A percentile compares a stretch with the other conserved stretches of the same genome.
phyloP scores from a whole-genome alignment of 139 green algal species.

The Gonium pectorale region DNA sequence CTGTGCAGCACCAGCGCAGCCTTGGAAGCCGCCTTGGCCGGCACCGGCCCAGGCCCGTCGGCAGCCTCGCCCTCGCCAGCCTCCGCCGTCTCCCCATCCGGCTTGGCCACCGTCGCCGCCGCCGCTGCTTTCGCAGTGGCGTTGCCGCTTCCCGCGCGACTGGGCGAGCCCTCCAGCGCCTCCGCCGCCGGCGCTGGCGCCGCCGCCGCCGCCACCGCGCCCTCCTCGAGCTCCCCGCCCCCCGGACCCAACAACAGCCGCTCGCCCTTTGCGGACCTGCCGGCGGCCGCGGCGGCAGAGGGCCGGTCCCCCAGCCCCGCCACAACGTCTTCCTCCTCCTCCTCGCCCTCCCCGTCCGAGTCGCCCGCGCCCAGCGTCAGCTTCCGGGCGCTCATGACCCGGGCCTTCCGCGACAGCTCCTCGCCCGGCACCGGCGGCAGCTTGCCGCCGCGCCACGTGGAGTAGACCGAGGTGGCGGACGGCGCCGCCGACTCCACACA shows the following conservation, averaged over 20 bases:
- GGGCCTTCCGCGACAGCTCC: background rate
- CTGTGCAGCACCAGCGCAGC: background rate
- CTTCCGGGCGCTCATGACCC: background rate
- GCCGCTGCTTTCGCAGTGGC: no score
- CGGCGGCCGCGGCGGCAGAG: no score
- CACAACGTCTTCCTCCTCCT: background rate
- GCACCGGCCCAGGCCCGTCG: no score
- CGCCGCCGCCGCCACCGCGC: background rate
- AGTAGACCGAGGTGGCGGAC: background rate
- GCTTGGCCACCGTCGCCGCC: no score
- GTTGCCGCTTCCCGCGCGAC: no score
- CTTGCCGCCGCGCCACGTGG: background rate
- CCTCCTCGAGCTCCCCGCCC: no score
- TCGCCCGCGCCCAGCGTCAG: background rate
- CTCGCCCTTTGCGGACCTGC: background rate
- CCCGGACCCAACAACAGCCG: no score
- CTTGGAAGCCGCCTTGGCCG: background rate
- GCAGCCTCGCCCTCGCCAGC: no score
- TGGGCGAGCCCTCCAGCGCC: background rate
- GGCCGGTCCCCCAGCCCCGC: no score
- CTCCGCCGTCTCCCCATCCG: no score
- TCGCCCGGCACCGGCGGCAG: background rate
- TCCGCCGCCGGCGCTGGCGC: background rate
- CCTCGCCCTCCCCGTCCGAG: background rate
- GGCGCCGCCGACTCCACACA: conserved; percentile 2